phyloP scores from a whole-genome alignment of 1,139 yeast genomes.

The Spencermartinsiella ligniputridi region DNA sequence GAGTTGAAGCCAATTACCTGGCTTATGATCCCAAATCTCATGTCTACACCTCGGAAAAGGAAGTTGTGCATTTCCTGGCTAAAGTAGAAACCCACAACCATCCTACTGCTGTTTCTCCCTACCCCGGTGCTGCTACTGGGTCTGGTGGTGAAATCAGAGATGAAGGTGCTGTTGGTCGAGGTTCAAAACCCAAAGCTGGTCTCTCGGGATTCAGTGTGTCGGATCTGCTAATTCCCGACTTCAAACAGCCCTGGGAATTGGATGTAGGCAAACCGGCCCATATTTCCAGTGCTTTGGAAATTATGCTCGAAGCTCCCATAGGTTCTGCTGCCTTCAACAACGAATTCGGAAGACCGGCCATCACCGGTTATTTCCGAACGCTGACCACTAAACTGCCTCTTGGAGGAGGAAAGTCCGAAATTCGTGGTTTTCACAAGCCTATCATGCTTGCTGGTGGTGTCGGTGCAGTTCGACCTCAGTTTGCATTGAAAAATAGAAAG shows the following conservation, averaged over 20 bases:
- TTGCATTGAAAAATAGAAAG: constrained; percentile 80
- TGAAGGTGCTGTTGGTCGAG: constrained; percentile 99
- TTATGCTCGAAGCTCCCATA: constrained; percentile 95
- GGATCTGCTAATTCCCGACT: constrained; percentile 80
- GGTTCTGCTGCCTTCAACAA: constrained; percentile 99
- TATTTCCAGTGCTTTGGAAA: constrained; percentile 88
- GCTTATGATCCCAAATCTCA: constrained; percentile 73
- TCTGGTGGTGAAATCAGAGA: constrained; percentile 99
- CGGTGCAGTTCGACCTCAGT: constrained; percentile 92
- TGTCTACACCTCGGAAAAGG: constrained; percentile 70
- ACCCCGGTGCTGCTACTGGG: constrained; percentile 99
- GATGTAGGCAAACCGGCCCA: constrained; percentile 86
- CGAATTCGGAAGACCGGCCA: constrained; percentile 98
- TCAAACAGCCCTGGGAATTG: constrained; percentile 92
- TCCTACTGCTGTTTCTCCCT: constrained; percentile 98
- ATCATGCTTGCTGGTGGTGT: constrained; percentile 99
- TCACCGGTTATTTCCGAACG: constrained; percentile 95
- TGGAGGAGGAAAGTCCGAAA: constrained; percentile 62
- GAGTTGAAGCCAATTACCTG: constrained; percentile 61
- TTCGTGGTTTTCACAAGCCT: constrained; percentile 97
- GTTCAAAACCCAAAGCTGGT: constrained; percentile 96
- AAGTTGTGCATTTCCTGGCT: constrained; percentile 80
- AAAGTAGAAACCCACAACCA: constrained; percentile 99
- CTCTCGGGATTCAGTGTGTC: constrained; percentile 89
- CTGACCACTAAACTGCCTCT: constrained; percentile 67